Evolutionary conservation across 345 rosid species (phyloP).

Genomic region (Eucalyptus virginea): DNA sequence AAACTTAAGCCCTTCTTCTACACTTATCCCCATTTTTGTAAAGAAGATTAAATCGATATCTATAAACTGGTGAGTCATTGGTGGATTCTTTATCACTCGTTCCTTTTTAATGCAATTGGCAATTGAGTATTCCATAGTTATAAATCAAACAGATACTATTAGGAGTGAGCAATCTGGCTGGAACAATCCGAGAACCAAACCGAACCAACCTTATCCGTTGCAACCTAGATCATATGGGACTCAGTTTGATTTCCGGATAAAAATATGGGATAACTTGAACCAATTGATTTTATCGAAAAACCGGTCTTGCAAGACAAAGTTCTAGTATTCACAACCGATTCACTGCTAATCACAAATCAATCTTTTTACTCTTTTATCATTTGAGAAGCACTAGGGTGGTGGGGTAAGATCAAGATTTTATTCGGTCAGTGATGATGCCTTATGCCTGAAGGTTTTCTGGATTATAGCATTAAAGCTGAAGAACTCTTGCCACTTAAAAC

Average conservation of each 20-base stretch:
- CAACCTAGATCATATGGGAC: fast-evolving
- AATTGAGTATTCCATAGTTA: not conserved
- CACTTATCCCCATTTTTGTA: not conserved
- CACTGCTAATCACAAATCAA: not conserved
- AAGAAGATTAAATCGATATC: not conserved
- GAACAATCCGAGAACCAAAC: fast-evolving
- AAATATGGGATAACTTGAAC: not conserved
- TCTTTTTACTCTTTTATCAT: too few species aligned
- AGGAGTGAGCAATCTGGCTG: fast-evolving
- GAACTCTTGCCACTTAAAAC: not conserved
- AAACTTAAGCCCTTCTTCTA: not conserved
- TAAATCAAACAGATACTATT: fast-evolving
- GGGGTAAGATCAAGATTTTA: not conserved
- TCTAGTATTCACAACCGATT: not conserved
- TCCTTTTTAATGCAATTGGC: not conserved
- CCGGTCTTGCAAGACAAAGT: not conserved
- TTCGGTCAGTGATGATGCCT: not conserved
- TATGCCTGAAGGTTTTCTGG: not conserved
- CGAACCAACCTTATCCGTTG: fast-evolving
- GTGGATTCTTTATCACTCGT: not conserved
- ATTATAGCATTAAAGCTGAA: not conserved
- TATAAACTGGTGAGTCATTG: fast-evolving
- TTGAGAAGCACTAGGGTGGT: not conserved
- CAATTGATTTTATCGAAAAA: too few species aligned
- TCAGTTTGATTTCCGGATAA: fast-evolving